Base-by-base conservation (phyloP, 2,329 filamentous ascomycete species). In the Neonectria hederae region DNA sequence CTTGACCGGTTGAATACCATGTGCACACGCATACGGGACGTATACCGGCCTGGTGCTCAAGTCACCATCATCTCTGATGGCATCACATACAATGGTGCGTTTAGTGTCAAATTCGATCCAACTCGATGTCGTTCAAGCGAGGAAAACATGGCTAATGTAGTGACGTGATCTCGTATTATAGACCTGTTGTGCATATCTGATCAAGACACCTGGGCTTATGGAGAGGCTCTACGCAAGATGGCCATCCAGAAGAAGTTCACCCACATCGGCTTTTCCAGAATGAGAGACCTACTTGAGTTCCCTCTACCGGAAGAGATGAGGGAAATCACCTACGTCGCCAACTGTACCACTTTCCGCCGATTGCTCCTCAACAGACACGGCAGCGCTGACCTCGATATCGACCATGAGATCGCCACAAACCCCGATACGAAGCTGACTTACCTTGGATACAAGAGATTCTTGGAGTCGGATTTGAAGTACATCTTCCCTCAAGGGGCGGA, bases 41-140 rank as follows among this genome's bases (percentile, higher is more conserved):
- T 76, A 1, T 76, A 76, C 14, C 6, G 35, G 0, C 73, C 74
- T 5, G 75, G 75, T 4, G 75, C 74, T 1, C 32, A 63, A 5
- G 48, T 71, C 2, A 80, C 78, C 17, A 85, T 87, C 35, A 79
- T 84, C 7, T 86, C 84, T 0, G 84, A 86, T 66, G 85, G 84
- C 0, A 76, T 86, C 13, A 81, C 83, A 1, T 87, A 86, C 45
- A 86, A 85, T 62, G 84, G 83, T 83, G 68, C 26, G 75, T 70
- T 13, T 30, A 8, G 7, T 30, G 24, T 26, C 24, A 7, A 7
- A 26, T 26, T 26, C 24, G 24, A 26, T 26, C 24, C 7, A 26
- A 26, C 7, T 3, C 24, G 24, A 26, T 7, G 4, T 7, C 4
- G 24, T 32, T 32, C 30, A 32, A 32, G 11, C 30, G 10, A 32